Conservation (phyloP, 768 basidiomycete species). For the Boletus rubescentipes region DNA sequence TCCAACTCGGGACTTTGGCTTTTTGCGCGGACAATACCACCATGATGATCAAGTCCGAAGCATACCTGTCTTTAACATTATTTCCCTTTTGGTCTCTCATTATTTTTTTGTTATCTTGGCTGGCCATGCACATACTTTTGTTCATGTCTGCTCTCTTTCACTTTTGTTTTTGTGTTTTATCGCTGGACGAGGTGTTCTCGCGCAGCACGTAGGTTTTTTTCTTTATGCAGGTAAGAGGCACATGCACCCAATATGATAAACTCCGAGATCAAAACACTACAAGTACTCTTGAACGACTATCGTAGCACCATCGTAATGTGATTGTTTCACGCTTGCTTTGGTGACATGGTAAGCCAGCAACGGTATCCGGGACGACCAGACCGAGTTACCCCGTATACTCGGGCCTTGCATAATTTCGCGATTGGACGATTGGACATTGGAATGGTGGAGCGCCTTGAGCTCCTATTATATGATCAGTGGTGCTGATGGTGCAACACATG, state of each 20-base stretch:
- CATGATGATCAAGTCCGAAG: conserved; percentile 11
- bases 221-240: conserved; percentile 30
- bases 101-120: conserved; percentile 24
- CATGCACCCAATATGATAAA: conserved; percentile 24
- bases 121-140: conserved; percentile 26
- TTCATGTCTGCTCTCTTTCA: conserved; percentile 11
- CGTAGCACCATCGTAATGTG: conserved; percentile 27
- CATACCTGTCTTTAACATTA: conserved; percentile 32
- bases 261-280: conserved; percentile 24
- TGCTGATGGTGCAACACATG: no score
- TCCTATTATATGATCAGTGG: not conserved
- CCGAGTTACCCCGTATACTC: not conserved
- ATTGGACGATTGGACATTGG: not conserved
- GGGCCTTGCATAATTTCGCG: not conserved
- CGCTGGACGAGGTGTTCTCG: conserved; percentile 11
- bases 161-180: conserved; percentile 9
- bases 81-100: conserved; percentile 22
- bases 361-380: not conserved
- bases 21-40: conserved; percentile 18
- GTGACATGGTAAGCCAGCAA: not conserved
- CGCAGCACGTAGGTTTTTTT: conserved; percentile 18
- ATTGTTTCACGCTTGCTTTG: conserved; percentile 13
- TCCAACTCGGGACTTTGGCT: conserved; percentile 9
- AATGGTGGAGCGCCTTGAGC: not conserved
- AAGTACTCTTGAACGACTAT: conserved; percentile 29